Evolutionary conservation across 2,329 filamentous ascomycete genomes (phyloP).

Genomic region (Curvularia sp.): DNA sequence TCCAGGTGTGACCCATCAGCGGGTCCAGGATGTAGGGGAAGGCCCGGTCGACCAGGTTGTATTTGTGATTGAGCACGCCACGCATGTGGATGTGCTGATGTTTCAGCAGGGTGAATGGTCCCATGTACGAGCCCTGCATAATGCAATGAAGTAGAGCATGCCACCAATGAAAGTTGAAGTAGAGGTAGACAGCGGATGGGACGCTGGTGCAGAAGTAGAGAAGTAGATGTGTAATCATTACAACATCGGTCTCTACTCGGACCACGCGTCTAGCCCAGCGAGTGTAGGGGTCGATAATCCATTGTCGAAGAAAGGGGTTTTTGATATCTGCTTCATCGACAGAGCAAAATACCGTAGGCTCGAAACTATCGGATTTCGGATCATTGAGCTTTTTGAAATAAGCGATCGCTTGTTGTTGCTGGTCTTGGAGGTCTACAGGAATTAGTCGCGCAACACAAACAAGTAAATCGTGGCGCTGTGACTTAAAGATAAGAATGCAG

Average conservation of each 20-base stretch:
- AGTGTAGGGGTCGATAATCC: constrained; percentile 67
- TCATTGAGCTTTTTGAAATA: constrained; percentile 61
- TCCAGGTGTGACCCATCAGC: constrained; percentile 83
- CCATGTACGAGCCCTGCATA: constrained; percentile 73
- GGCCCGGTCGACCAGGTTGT: constrained; percentile 64
- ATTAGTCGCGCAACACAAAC: constrained; percentile 1
- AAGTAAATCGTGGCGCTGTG: neutral
- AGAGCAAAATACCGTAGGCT: constrained; percentile 63
- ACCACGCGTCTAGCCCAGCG: constrained; percentile 63
- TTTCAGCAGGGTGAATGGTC: constrained; percentile 80
- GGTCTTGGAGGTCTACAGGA: constrained; percentile 38
- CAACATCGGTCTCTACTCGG: constrained; percentile 73
- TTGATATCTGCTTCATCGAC: constrained; percentile 60
- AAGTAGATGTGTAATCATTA: constrained; percentile 78
- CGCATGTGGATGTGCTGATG: constrained; percentile 84
- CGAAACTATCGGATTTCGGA: constrained; percentile 57
- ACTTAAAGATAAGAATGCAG: neutral
- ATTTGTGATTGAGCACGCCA: constrained; percentile 67
- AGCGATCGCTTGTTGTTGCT: constrained; percentile 50
- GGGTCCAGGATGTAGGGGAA: constrained; percentile 80
- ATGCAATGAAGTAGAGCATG: constrained; percentile 71
- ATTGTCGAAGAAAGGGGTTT: constrained; percentile 50
- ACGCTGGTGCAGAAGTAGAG: constrained; percentile 74
- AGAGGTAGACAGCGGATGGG: constrained; percentile 72
- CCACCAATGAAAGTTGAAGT: constrained; percentile 69